These are phyloP conservation scores for Nannochloropsis salina DNA, from an alignment of 108 stramenopile species.

Conservation along the genomic window DNA sequence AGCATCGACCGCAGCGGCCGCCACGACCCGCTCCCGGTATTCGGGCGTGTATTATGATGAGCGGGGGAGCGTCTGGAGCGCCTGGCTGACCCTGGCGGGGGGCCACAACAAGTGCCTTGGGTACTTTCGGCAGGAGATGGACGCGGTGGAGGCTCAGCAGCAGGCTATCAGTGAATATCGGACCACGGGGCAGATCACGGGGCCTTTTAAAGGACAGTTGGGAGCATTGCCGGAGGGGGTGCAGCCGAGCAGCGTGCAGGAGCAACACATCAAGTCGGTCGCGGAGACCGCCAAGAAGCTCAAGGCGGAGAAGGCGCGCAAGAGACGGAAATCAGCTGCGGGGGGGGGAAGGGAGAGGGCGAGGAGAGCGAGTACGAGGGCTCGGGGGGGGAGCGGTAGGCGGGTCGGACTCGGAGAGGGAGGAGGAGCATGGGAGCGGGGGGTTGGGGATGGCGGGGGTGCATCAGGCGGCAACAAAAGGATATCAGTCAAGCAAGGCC, in stretches of 20 bases:
- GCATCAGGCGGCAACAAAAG: neutral
- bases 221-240: neutral
- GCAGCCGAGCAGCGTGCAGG: neutral
- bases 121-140: neutral
- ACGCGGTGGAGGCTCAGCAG: conserved; percentile 12
- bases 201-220: neutral
- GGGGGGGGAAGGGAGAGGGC: neutral
- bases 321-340: neutral
- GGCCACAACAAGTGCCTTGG: neutral
- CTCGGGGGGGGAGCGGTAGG: neutral
- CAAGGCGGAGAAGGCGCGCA: neutral
- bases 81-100: neutral
- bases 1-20: neutral
- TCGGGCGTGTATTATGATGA: neutral
- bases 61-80: neutral
- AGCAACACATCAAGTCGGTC: neutral
- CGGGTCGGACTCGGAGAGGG: conserved; percentile 15
- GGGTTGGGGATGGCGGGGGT: neutral
- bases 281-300: neutral
- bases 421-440: neutral
- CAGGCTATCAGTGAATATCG: neutral
- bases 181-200: neutral
- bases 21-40: neutral
- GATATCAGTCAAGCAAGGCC: neutral
- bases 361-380: neutral